Conservation (phyloP, 495 filamentous ascomycete genomes). For the Penicillium cataractarum region DNA sequence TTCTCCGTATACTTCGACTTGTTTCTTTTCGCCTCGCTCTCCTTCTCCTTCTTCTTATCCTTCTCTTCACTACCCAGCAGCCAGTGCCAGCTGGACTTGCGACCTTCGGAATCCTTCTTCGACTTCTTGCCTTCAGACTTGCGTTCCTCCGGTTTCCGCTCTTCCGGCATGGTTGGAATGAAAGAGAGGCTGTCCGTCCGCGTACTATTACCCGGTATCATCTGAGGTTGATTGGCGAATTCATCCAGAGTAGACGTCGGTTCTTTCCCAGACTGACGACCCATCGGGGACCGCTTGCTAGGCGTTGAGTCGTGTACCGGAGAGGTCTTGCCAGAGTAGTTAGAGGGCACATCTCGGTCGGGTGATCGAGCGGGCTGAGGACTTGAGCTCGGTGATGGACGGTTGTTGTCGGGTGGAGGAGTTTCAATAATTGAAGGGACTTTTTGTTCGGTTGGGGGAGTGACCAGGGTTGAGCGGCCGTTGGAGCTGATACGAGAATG, state of each 20-base stretch:
- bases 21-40: constrained; percentile 62
- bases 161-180: constrained; percentile 75
- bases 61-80: constrained; percentile 70
- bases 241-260: constrained; percentile 37
- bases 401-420: constrained; percentile 48
- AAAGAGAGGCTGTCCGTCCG: constrained; percentile 81
- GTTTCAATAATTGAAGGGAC: constrained; percentile 74
- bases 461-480: constrained; percentile 48
- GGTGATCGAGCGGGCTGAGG: constrained; percentile 56
- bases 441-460: constrained; percentile 42
- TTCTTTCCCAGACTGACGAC: constrained; percentile 36
- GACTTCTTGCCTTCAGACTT: constrained; percentile 66
- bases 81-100: constrained; percentile 91
- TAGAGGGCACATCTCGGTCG: constrained; percentile 46
- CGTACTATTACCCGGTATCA: constrained; percentile 69
- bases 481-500: constrained; percentile 51
- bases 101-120: constrained; percentile 62
- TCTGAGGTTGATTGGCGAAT: constrained; percentile 44
- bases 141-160: constrained; percentile 65
- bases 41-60: constrained; percentile 66
- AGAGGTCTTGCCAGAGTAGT: constrained; percentile 30
- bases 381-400: constrained; percentile 29
- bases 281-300: constrained; percentile 32
- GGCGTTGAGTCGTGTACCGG: constrained; percentile 25
- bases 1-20: constrained; percentile 64